Conservation (phyloP, 2,329 filamentous ascomycete genomes). For the Rutstroemia sp. region DNA sequence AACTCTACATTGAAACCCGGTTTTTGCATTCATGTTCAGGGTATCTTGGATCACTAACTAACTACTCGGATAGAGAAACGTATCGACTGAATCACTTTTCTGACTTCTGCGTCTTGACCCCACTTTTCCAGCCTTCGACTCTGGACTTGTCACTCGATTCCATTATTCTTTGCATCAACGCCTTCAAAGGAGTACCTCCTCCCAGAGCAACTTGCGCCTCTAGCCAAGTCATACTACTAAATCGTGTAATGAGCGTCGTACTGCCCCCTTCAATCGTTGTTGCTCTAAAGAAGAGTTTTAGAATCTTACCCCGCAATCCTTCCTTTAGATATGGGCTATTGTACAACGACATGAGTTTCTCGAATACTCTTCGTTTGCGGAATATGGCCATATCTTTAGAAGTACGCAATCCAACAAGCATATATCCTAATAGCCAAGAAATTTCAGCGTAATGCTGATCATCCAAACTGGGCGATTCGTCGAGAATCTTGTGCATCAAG, state of each 20-base stretch:
- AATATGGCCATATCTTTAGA: slow-evolving; percentile 52
- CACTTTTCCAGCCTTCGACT: slow-evolving; percentile 57
- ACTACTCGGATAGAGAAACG: neutral
- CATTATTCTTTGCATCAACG: slow-evolving; percentile 51
- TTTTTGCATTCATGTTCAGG: neutral
- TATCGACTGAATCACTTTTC: slow-evolving; percentile 14
- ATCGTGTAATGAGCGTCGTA: slow-evolving; percentile 72
- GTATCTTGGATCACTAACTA: neutral
- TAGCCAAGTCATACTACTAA: slow-evolving; percentile 69
- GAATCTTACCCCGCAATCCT: slow-evolving; percentile 46
- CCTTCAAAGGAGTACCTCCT: slow-evolving; percentile 40
- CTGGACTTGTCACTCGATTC: slow-evolving; percentile 60
- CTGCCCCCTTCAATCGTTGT: slow-evolving; percentile 64
- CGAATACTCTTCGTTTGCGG: slow-evolving; percentile 59
- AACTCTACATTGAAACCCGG: neutral
- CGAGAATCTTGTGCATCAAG: slow-evolving; percentile 55
- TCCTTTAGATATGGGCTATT: slow-evolving; percentile 55
- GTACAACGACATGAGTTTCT: slow-evolving; percentile 65
- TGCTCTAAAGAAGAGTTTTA: slow-evolving; percentile 58
- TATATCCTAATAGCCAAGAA: slow-evolving; percentile 65
- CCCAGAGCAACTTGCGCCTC: slow-evolving; percentile 48
- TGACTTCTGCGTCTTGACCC: slow-evolving; percentile 20
- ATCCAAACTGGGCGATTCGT: slow-evolving; percentile 62
- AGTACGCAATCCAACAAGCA: slow-evolving; percentile 59
- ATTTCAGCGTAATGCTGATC: slow-evolving; percentile 67